These are phyloP conservation scores for Wakefieldia striispora DNA, from an alignment of 768 basidiomycete species.

Conservation along the genomic window DNA sequence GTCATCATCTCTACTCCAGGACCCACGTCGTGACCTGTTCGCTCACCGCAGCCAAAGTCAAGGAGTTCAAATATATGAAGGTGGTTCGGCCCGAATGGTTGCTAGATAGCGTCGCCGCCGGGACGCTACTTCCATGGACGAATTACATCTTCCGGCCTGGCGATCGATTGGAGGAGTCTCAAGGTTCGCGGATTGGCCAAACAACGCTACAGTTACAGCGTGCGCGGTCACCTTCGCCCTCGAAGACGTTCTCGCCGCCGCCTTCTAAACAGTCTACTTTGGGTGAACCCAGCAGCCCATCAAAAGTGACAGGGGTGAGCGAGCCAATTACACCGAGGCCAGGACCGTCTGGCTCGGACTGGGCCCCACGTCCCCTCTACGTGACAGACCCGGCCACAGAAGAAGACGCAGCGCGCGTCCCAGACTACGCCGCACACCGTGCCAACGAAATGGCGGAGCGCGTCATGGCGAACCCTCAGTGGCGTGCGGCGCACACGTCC, in stretches of 20 bases:
- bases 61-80: slow-evolving; percentile 88
- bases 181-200: slow-evolving; percentile 38
- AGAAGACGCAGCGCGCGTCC: slow-evolving; percentile 46
- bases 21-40: slow-evolving; percentile 93
- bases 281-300: neutral
- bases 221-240: slow-evolving; percentile 3
- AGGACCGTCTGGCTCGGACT: slow-evolving; percentile 3
- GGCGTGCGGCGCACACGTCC: slow-evolving; percentile 88
- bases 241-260: neutral
- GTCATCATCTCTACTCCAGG: slow-evolving; percentile 34
- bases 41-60: slow-evolving; percentile 85
- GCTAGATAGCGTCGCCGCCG: slow-evolving; percentile 68
- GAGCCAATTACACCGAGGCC: neutral
- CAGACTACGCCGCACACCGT: slow-evolving; percentile 63
- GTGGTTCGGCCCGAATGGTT: slow-evolving; percentile 90
- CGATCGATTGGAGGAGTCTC: slow-evolving; percentile 46
- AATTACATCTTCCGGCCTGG: slow-evolving; percentile 61
- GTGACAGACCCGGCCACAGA: slow-evolving; percentile 43
- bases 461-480: slow-evolving; percentile 79
- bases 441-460: slow-evolving; percentile 75
- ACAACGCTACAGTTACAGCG: slow-evolving; percentile 12
- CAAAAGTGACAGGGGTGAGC: neutral
- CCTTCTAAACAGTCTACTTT: neutral
- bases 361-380: slow-evolving; percentile 27
- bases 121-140: slow-evolving; percentile 74